Evolutionary conservation across 345 rosid genomes (phyloP).

Genomic region (Pelargonium nanum): DNA sequence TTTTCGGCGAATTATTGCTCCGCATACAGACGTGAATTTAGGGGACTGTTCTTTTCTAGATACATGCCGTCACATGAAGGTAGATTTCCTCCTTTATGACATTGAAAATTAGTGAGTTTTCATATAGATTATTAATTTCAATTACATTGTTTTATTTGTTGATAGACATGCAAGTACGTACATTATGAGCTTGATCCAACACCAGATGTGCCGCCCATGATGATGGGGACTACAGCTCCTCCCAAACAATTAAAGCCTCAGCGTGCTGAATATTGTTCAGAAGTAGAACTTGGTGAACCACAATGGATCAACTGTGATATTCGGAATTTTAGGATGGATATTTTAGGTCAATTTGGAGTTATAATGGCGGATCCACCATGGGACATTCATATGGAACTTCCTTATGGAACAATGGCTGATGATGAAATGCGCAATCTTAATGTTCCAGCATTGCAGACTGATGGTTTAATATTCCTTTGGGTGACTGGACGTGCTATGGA

Average conservation of each 20-base stretch:
- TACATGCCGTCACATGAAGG: constrained; percentile 99
- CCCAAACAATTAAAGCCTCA: constrained; percentile 70
- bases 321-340: constrained; percentile 84
- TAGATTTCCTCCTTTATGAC: constrained; percentile 14
- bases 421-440: constrained; percentile 98
- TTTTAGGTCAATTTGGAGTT: constrained; percentile 91
- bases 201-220: constrained; percentile 53
- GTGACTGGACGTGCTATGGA: constrained; percentile 99
- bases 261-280: constrained; percentile 93
- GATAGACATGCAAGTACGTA: constrained; percentile 92
- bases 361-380: constrained; percentile 99
- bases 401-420: constrained; percentile 99
- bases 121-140: background rate
- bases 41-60: constrained; percentile 99
- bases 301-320: constrained; percentile 98
- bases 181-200: constrained; percentile 93
- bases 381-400: constrained; percentile 99
- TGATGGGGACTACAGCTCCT: constrained; percentile 35
- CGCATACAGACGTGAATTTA: constrained; percentile 80
- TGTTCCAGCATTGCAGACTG: constrained; percentile 97
- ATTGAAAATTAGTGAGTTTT: background rate
- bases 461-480: constrained; percentile 96
- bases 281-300: constrained; percentile 94
- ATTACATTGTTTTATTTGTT: constrained; percentile 5
- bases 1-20: constrained; percentile 86